phyloP scores from a whole-genome alignment of 2,329 filamentous ascomycete species.

The Colletotrichum musae region DNA sequence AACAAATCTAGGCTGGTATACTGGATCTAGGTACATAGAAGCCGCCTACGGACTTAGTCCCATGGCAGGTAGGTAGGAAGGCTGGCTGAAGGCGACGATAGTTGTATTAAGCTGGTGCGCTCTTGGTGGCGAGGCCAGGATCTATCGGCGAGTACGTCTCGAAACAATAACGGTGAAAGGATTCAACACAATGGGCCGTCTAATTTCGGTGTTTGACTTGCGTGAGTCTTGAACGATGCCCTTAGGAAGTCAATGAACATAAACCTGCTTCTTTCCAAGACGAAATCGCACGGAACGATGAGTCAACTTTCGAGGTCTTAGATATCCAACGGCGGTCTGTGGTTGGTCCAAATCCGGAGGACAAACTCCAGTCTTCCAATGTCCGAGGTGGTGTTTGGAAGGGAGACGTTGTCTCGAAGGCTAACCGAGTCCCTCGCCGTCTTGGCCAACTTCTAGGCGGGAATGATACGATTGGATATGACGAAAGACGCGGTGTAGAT shows the following conservation, averaged over 20 bases:
- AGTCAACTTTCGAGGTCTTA: slow-evolving; percentile 29
- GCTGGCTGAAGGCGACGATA: slow-evolving; percentile 12
- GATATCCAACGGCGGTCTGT: slow-evolving; percentile 38
- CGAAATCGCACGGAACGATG: slow-evolving; percentile 16
- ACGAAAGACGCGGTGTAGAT: too few relatives aligned
- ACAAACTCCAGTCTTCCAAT: slow-evolving; percentile 49
- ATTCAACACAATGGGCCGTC: neutral
- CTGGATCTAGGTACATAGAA: too few relatives aligned
- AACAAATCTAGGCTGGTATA: neutral
- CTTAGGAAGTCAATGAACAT: neutral
- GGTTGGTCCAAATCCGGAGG: slow-evolving; percentile 47
- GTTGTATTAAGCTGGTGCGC: neutral
- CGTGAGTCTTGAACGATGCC: neutral
- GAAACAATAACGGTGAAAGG: neutral
- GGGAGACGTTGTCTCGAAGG: slow-evolving; percentile 35
- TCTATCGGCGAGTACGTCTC: neutral
- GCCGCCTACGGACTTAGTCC: too few relatives aligned
- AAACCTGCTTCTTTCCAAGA: neutral
- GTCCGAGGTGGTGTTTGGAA: slow-evolving; percentile 41
- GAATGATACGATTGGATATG: too few relatives aligned
- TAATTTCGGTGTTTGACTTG: neutral
- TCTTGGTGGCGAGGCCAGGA: neutral
- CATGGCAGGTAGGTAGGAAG: neutral
- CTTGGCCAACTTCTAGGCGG: too few relatives aligned
- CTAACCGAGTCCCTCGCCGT: too few relatives aligned